Conservation (phyloP, 805 yeast species). For the Schizosaccharomyces osmophilus region DNA sequence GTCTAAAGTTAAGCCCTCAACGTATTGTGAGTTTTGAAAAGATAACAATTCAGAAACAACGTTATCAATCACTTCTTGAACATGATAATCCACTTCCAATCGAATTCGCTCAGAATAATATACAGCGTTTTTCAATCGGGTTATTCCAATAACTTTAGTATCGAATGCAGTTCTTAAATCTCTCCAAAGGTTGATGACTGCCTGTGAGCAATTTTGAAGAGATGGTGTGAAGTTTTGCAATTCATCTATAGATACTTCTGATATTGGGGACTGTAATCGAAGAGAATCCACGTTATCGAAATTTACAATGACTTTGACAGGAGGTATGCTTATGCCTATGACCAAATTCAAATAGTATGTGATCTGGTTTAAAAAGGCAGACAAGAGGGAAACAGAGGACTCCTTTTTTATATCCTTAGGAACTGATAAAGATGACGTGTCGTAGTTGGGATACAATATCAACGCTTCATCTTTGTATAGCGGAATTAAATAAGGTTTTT, state of each 20-base stretch:
- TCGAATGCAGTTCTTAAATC: constrained; percentile 41
- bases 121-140: constrained; percentile 47
- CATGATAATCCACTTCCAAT: constrained; percentile 49
- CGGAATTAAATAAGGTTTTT: constrained; percentile 16
- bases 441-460: background rate
- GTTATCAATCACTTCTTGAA: constrained; percentile 34
- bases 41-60: constrained; percentile 22
- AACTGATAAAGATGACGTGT: background rate
- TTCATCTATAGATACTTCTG: background rate
- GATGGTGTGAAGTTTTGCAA: background rate
- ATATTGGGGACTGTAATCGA: background rate
- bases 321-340: constrained; percentile 47
- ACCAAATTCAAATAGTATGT: constrained; percentile 28
- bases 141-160: constrained; percentile 43
- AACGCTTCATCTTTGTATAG: constrained; percentile 6
- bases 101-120: constrained; percentile 55
- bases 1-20: background rate
- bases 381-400: background rate
- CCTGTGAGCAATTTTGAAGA: background rate
- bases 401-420: background rate
- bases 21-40: background rate
- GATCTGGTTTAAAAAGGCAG: background rate
- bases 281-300: constrained; percentile 14
- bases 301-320: constrained; percentile 17
- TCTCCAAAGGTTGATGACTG: constrained; percentile 22